Evolutionary conservation across 2,329 filamentous ascomycete genomes (phyloP).

Genomic region (Stemphylium lycopersici): DNA sequence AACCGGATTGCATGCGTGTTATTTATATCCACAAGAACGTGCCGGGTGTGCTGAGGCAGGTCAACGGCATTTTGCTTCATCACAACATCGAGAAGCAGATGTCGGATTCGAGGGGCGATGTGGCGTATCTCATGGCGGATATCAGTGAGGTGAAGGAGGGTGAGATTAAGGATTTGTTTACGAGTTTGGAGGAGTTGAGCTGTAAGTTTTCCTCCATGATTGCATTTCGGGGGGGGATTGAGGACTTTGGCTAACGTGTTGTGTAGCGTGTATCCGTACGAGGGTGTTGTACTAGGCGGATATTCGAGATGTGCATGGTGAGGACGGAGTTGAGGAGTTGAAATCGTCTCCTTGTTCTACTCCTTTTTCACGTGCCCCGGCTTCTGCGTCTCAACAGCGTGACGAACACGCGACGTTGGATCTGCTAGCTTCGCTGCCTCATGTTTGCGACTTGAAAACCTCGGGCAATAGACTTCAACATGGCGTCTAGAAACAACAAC

Average conservation of each 20-base stretch:
- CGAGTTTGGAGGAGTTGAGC: slow-evolving; percentile 78
- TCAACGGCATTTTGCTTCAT: slow-evolving; percentile 91
- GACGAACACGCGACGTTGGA: background rate
- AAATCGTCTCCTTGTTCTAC: background rate
- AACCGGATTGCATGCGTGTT: slow-evolving; percentile 86
- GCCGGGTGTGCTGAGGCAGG: slow-evolving; percentile 89
- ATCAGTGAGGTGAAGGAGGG: slow-evolving; percentile 82
- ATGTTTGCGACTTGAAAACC: slow-evolving; percentile 8
- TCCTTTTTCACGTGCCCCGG: background rate
- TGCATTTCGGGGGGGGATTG: too few relatives aligned
- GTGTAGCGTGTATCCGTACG: slow-evolving; percentile 51
- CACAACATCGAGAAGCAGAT: slow-evolving; percentile 99
- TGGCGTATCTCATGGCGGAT: slow-evolving; percentile 97
- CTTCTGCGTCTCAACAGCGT: background rate
- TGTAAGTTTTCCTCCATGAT: slow-evolving; percentile 62
- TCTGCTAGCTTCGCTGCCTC: slow-evolving; percentile 8
- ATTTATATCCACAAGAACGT: slow-evolving; percentile 98
- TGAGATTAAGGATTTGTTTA: slow-evolving; percentile 85
- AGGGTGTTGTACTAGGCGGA: slow-evolving; percentile 52
- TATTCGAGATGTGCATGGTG: background rate
- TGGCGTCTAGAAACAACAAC: slow-evolving; percentile 29
- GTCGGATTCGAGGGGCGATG: slow-evolving; percentile 90
- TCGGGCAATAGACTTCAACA: slow-evolving; percentile 46
- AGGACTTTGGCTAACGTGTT: slow-evolving; percentile 2
- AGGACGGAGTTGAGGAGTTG: background rate